Percentiles rank a stretch among this genome's conserved stretches.
These are phyloP conservation scores for Fomitiporia mediterranea DNA, from an alignment of 1,284 basidiomycete genomes.

Conservation along the genomic window DNA sequence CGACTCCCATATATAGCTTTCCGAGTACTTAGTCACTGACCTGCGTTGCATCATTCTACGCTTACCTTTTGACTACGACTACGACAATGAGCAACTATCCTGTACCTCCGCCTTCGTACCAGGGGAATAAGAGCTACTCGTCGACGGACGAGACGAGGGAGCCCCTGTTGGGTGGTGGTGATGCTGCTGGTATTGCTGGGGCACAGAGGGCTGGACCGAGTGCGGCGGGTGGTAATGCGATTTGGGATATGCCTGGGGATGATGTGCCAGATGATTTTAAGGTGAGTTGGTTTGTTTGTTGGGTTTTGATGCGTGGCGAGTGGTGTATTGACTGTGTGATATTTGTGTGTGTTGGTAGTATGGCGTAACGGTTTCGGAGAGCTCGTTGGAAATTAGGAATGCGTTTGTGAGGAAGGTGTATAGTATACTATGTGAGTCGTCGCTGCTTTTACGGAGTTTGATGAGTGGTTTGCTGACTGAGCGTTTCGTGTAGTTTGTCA, in stretches of 20 bases:
- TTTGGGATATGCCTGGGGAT: conserved; percentile 65
- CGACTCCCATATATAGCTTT: no score
- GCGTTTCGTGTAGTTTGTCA: conserved; percentile 52
- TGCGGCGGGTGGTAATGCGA: conserved; percentile 38
- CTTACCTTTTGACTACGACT: conserved; percentile 1
- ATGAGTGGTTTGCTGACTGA: conserved; percentile 18
- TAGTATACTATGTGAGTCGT: conserved; percentile 69
- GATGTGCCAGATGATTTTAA: conserved; percentile 84
- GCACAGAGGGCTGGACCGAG: no score
- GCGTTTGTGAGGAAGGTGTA: conserved; percentile 82
- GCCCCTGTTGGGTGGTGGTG: conserved; percentile 45
- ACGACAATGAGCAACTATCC: conserved; percentile 38
- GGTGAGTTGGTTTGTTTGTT: conserved; percentile 35
- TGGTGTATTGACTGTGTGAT: conserved; percentile 3
- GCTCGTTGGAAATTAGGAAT: conserved; percentile 62
- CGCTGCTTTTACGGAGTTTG: no score
- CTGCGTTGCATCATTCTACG: neutral
- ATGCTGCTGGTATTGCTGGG: no score
- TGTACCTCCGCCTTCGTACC: conserved; percentile 51
- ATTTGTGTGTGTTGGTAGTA: conserved; percentile 47
- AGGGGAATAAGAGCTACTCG: conserved; percentile 34
- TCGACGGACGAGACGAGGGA: conserved; percentile 34
- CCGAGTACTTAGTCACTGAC: no score
- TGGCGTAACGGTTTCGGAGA: conserved; percentile 71
- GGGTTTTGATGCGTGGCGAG: conserved; percentile 16